Evolutionary conservation across 2,329 filamentous ascomycete genomes (phyloP), one percentile per base, ranked within the genome.

Genomic region (Sporothrix pallida): DNA sequence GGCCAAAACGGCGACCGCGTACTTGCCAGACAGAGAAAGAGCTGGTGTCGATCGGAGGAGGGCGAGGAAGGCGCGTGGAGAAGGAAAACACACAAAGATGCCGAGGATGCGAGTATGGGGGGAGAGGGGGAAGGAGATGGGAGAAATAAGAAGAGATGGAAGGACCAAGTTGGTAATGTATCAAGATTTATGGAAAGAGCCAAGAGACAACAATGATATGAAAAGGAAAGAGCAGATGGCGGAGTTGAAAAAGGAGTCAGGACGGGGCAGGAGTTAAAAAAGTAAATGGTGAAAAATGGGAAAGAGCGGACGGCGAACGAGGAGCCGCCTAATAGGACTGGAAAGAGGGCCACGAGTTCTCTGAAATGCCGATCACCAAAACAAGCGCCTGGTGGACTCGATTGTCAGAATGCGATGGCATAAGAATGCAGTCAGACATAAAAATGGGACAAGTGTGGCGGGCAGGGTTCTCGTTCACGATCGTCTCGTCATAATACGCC

Each of bases 361-460:
- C 65, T 68, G 46, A 52, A 52, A 52, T 68, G 65, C 65, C 23
- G 23, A 68, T 68, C 65, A 37, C 65, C 65, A 68, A 31, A 50
- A n/a, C 63, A 52, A 68, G 46, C 46, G 42, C 20, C 42, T 67
- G n/a, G n/a, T 37, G 37, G 37, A 17, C 44, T 10, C 6, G 42
- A 20, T 37, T 37, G 52, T 12, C 42, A 26, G 20, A 23, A 67
- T 12, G 58, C 5, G 56, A 26, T 37, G 56, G 56, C 31, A 63
- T 15, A 37, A 37, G 7, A 37, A 44, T 63, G 37, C 60, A 46
- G 60, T 65, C 60, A 65, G 60, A 46, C 37, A 67, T 48, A 26
- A 48, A 20, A 48, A 48, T 48, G 42, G 60, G 48, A 26, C 62
- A 31, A 48, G 3, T 12, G 42, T 17, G 6, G n/a, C 37, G 42